A percentile compares a stretch with the other conserved stretches of the same genome.
Evolutionary conservation across 805 yeast species (phyloP).

Genomic region (Cyberlindnera japonica): DNA sequence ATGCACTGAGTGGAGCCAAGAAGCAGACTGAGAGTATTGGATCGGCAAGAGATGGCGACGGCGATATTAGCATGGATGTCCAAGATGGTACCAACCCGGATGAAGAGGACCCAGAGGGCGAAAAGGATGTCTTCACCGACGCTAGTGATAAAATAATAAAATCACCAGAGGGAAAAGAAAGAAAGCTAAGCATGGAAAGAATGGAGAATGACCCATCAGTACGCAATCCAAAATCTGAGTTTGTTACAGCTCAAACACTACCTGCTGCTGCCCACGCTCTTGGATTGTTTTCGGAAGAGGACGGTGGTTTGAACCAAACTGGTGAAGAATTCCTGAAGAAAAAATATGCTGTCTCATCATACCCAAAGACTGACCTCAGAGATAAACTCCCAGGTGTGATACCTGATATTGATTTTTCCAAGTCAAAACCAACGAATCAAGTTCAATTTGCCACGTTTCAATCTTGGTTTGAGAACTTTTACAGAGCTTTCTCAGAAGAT

Average conservation of each 20-base stretch:
- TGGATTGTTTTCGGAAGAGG: constrained; percentile 60
- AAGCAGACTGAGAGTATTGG: not conserved
- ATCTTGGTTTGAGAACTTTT: constrained; percentile 80
- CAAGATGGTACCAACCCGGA: not conserved
- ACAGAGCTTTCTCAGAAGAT: constrained; percentile 72
- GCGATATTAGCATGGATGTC: constrained; percentile 2
- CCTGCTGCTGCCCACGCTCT: constrained; percentile 62
- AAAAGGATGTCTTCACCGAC: constrained; percentile 18
- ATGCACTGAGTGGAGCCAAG: not conserved
- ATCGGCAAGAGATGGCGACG: not conserved
- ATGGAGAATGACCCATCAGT: constrained; percentile 55
- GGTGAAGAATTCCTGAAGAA: constrained; percentile 71
- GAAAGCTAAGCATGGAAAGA: constrained; percentile 22
- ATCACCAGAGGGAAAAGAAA: constrained; percentile 7
- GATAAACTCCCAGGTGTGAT: constrained; percentile 81
- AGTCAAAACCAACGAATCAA: constrained; percentile 82
- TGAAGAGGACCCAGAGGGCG: constrained; percentile 9
- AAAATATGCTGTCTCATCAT: constrained; percentile 86
- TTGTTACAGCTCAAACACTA: constrained; percentile 64
- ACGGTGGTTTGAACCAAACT: constrained; percentile 55
- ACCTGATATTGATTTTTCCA: constrained; percentile 83
- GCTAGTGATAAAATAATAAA: constrained; percentile 12
- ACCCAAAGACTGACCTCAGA: constrained; percentile 72
- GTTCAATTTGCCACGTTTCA: constrained; percentile 88
- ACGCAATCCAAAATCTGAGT: constrained; percentile 73